These are phyloP conservation scores for Zalaria obscura DNA, from an alignment of 2,329 filamentous ascomycete genomes.

Conservation along the genomic window DNA sequence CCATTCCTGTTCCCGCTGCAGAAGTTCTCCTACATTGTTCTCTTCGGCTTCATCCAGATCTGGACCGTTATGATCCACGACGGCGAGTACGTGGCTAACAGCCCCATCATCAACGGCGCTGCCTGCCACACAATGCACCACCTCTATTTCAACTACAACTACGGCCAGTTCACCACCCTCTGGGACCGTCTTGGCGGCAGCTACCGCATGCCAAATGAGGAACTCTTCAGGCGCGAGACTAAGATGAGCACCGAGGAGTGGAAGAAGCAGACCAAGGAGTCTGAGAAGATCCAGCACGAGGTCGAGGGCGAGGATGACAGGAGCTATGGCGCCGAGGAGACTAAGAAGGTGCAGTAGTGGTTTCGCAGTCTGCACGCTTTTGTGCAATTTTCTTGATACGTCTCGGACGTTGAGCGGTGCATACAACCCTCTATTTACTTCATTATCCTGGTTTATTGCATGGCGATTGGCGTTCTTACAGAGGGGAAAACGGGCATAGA, in stretches of 20 bases:
- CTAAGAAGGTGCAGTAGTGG: conserved; percentile 25
- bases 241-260: conserved; percentile 76
- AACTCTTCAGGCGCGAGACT: conserved; percentile 69
- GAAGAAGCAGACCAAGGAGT: conserved; percentile 61
- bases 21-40: conserved; percentile 71
- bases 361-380: neutral
- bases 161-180: conserved; percentile 83
- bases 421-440: neutral
- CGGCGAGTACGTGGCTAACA: conserved; percentile 84
- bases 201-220: conserved; percentile 73
- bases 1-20: conserved; percentile 86
- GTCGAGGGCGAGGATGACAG: conserved; percentile 47
- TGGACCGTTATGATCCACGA: conserved; percentile 97
- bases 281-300: conserved; percentile 61
- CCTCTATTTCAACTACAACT: conserved; percentile 79
- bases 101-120: conserved; percentile 82
- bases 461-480: neutral
- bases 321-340: conserved; percentile 22
- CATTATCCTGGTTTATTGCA: neutral
- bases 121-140: conserved; percentile 93
- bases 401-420: neutral
- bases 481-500: neutral
- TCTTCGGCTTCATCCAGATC: conserved; percentile 89
- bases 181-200: conserved; percentile 83
- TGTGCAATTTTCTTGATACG: neutral